Evolutionary conservation across 208 protist genomes (phyloP).

Genomic region (Acanthamoeba rhysodes): DNA sequence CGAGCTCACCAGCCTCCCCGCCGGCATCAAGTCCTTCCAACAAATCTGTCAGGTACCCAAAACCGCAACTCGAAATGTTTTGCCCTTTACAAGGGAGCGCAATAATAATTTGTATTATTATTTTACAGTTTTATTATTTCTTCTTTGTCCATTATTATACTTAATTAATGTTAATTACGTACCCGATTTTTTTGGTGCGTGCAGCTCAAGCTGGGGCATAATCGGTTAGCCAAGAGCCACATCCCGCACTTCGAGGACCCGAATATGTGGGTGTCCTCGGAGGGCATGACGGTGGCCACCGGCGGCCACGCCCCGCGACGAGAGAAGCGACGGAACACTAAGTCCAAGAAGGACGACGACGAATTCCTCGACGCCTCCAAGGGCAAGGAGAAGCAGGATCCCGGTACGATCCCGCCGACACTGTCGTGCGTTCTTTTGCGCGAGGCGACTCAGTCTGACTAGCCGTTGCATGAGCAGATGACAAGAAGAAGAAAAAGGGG

Average conservation of each 20-base stretch:
- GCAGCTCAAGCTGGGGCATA: slow-evolving; percentile 25
- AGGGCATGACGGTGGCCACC: slow-evolving; percentile 42
- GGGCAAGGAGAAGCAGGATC: background rate
- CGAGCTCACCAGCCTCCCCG: slow-evolving; percentile 38
- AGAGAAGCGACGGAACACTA: slow-evolving; percentile 6
- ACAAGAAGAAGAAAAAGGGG: background rate
- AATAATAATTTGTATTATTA: too few species aligned
- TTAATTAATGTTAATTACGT: too few species aligned
- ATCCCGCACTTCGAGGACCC: slow-evolving; percentile 39
- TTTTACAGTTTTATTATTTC: too few species aligned
- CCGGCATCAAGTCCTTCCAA: slow-evolving; percentile 33
- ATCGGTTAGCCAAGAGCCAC: slow-evolving; percentile 33
- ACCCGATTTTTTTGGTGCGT: background rate
- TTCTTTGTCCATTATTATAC: too few species aligned
- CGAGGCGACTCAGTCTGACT: too few species aligned
- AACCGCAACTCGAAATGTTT: too few species aligned
- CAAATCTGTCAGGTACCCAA: slow-evolving; percentile 44
- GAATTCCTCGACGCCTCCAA: background rate
- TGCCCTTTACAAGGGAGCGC: too few species aligned
- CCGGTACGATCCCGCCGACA: background rate
- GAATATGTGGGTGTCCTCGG: slow-evolving; percentile 27
- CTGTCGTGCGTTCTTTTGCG: too few species aligned
- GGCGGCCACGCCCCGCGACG: background rate
- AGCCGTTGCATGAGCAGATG: too few species aligned
- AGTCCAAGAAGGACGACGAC: slow-evolving; percentile 10